A percentile compares a stretch with the other conserved stretches of the same genome.
Evolutionary conservation across 208 protist species (phyloP).

Genomic region (Angomonas deanei): DNA sequence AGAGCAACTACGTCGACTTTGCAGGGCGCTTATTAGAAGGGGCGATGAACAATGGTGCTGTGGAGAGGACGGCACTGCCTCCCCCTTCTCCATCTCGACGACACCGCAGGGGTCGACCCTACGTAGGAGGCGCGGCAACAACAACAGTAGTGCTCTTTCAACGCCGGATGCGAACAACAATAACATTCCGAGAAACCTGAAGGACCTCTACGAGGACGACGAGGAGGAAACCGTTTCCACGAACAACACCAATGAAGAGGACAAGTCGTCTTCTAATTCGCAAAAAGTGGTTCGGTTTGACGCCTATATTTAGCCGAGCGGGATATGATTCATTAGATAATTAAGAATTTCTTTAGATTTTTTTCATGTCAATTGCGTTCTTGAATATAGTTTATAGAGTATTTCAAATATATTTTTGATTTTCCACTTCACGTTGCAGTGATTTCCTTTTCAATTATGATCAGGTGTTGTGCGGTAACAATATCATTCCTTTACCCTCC

Average conservation of each 20-base stretch:
- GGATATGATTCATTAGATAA: not conserved
- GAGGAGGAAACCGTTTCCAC: not conserved
- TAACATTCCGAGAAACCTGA: not conserved
- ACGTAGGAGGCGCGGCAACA: not conserved
- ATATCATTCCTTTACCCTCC: too few relatives aligned
- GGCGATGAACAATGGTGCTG: too few relatives aligned
- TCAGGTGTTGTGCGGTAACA: too few relatives aligned
- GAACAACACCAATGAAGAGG: slow-evolving; percentile 1
- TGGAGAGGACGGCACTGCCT: slow-evolving; percentile 24
- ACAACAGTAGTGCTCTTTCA: not conserved
- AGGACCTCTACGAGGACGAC: not conserved
- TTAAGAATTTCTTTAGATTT: not conserved
- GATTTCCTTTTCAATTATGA: too few relatives aligned
- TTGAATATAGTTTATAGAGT: too few relatives aligned
- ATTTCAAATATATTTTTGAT: too few relatives aligned
- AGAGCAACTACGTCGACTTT: not conserved
- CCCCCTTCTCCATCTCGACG: not conserved
- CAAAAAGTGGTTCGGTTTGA: not conserved
- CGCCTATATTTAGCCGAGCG: not conserved
- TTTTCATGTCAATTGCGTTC: slow-evolving; percentile 8
- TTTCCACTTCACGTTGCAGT: too few relatives aligned
- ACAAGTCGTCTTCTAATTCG: not conserved
- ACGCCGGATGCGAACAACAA: not conserved
- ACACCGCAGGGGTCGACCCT: not conserved
- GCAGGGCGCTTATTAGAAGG: too few relatives aligned